Base-by-base conservation (phyloP, 176 grass and related monocot species). In the Pontederia crassipes region DNA sequence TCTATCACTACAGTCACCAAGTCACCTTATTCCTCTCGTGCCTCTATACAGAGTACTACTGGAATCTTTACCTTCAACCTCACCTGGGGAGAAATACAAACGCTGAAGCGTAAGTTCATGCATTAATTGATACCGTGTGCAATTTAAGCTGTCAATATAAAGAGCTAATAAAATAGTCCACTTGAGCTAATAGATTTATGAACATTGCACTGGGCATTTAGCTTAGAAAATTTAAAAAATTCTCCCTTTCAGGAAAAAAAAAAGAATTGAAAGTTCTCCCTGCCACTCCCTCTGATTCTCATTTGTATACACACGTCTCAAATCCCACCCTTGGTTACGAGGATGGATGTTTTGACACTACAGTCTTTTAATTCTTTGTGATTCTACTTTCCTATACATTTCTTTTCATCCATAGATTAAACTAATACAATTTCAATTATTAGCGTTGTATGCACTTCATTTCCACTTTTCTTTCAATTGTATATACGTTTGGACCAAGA, bases 51-150 rank as follows among this genome's bases (percentile, higher is more conserved):
- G 65, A 0, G 0, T 27, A 18, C 13, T 6, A 0, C 67, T 63
- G 92, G 92, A 52, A 80, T 88, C 50, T 96, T 77, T 64, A 97
- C 92, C 59, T 91, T 97, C 70, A 97, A 88, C 55, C 69, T 97
- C 28, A 88, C 81, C 65, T 91, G 78, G 87, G 49, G 75, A 3
- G 63, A 91, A 1, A 82, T 97, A 12, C 61, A 66, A 61, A 75
- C 24, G 2, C 80, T 97, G 72, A 80, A 52, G 74, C 81, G 93
- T 97, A 63, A 85, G 73, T 27, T 17, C 27, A 78, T 81, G 46
- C 61, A 26, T 48, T 55, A 52, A 15, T 67, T 50, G 2, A 45
- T 2, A 62, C 59, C 14, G 10, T 70, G 46, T 53, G 32, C 2
- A 1, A 1, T 52, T 51, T 7, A 65, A 60, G 35, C 7, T 15